Evolutionary conservation across 192 early-diverging fungal species (phyloP).

Genomic region (Gigaspora rosea): DNA sequence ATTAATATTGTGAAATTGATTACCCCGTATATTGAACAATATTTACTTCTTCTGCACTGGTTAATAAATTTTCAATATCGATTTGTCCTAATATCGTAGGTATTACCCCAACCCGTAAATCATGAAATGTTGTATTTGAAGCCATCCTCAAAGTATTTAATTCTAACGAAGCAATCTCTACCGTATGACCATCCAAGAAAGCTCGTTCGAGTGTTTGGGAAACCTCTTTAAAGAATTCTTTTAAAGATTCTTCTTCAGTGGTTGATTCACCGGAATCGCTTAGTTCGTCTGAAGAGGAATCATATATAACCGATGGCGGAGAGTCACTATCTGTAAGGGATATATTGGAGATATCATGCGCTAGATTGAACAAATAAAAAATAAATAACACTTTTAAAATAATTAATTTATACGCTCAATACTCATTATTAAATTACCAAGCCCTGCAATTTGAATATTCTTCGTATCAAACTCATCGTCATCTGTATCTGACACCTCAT

Average conservation of each 20-base stretch:
- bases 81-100: conserved; percentile 67
- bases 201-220: conserved; percentile 77
- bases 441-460: conserved; percentile 53
- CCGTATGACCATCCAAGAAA: conserved; percentile 71
- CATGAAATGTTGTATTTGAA: conserved; percentile 76
- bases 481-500: conserved; percentile 36
- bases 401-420: not conserved
- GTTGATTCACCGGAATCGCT: conserved; percentile 52
- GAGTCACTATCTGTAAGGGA: conserved; percentile 40
- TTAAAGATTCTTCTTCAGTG: conserved; percentile 67
- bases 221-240: conserved; percentile 74
- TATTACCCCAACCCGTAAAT: conserved; percentile 75
- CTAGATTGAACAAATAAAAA: conserved; percentile 32
- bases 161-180: conserved; percentile 79
- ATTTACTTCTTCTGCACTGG: conserved; percentile 41
- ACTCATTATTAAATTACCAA: conserved; percentile 36
- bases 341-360: conserved; percentile 52
- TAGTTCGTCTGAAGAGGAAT: conserved; percentile 49
- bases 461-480: conserved; percentile 60
- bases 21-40: not conserved
- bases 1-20: too few species aligned
- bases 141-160: conserved; percentile 87
- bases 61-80: conserved; percentile 49
- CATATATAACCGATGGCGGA: conserved; percentile 42
- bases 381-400: not conserved